A percentile compares a stretch with the other conserved stretches of the same genome.
Evolutionary conservation across 108 stramenopile genomes (phyloP).

Genomic region (Parmales sp.): DNA sequence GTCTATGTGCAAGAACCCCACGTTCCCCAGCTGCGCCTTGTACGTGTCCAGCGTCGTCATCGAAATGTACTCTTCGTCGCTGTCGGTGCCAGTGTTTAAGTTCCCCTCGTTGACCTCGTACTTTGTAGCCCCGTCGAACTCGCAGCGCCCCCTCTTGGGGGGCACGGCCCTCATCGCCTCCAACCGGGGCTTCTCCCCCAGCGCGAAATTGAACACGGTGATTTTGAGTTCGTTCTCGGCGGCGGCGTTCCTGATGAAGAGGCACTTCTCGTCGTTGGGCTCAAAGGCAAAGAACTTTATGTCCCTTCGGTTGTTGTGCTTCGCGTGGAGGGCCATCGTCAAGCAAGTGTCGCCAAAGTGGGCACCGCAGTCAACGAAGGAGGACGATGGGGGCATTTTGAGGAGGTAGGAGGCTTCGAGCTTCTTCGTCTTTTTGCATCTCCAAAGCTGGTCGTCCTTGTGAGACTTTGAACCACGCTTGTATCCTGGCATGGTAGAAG

Average conservation of each 20-base stretch:
- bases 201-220: constrained; percentile 20
- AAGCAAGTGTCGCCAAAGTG: constrained; percentile 32
- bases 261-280: constrained; percentile 18
- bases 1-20: constrained; percentile 31
- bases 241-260: constrained; percentile 20
- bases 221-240: constrained; percentile 21
- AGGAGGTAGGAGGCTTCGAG: constrained; percentile 23
- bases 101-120: too few species aligned
- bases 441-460: constrained; percentile 29
- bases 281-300: constrained; percentile 26
- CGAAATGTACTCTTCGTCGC: too few species aligned
- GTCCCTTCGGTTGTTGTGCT: constrained; percentile 19
- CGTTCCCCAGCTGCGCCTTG: background rate
- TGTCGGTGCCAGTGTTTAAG: too few species aligned
- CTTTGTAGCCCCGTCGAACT: constrained; percentile 25
- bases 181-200: constrained; percentile 22
- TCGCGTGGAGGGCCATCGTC: constrained; percentile 26
- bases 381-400: constrained; percentile 18
- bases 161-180: constrained; percentile 9
- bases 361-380: constrained; percentile 26
- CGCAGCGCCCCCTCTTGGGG: constrained; percentile 3
- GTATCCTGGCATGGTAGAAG: too few species aligned
- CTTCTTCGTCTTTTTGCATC: constrained; percentile 26
- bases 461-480: constrained; percentile 22
- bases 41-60: too few species aligned